A percentile compares a stretch with the other conserved stretches of the same genome.
Evolutionary conservation across 2,329 filamentous ascomycete genomes (phyloP).

Genomic region (Clathrospora elynae): DNA sequence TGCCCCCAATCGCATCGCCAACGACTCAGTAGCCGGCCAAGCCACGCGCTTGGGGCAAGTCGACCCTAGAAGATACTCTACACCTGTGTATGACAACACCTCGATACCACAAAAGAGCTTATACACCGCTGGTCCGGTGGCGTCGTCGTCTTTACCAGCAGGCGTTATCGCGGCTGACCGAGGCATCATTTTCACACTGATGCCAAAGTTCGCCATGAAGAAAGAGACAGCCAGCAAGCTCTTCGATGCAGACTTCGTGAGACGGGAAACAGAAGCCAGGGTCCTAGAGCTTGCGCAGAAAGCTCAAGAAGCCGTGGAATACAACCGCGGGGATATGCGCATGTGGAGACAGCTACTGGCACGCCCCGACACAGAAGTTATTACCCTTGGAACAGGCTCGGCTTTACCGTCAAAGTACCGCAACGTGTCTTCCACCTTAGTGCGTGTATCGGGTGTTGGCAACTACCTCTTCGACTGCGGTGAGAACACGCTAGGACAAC

Average conservation of each 20-base stretch:
- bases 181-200: slow-evolving; percentile 52
- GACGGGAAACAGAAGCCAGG: slow-evolving; percentile 50
- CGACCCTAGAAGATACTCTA: slow-evolving; percentile 73
- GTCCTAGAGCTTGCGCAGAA: slow-evolving; percentile 61
- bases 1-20: slow-evolving; percentile 74
- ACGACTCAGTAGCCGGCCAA: slow-evolving; percentile 69
- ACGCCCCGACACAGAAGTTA: slow-evolving; percentile 77
- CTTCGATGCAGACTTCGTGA: slow-evolving; percentile 56
- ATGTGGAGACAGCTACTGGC: slow-evolving; percentile 69
- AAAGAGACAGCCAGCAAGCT: slow-evolving; percentile 31
- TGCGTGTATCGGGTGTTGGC: slow-evolving; percentile 83
- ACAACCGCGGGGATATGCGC: slow-evolving; percentile 54
- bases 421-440: slow-evolving; percentile 87
- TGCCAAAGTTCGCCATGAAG: slow-evolving; percentile 52
- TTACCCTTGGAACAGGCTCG: slow-evolving; percentile 89
- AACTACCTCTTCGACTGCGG: slow-evolving; percentile 90
- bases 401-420: slow-evolving; percentile 89
- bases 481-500: slow-evolving; percentile 87
- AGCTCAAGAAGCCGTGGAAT: slow-evolving; percentile 46
- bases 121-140: slow-evolving; percentile 9
- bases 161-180: slow-evolving; percentile 44
- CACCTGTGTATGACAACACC: slow-evolving; percentile 69
- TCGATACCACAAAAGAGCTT: slow-evolving; percentile 48
- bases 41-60: slow-evolving; percentile 72
- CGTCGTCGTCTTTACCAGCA: slow-evolving; percentile 16